These are phyloP conservation scores for Funneliformis caledonium DNA, from an alignment of 371 early-diverging fungal genomes.

Conservation along the genomic window DNA sequence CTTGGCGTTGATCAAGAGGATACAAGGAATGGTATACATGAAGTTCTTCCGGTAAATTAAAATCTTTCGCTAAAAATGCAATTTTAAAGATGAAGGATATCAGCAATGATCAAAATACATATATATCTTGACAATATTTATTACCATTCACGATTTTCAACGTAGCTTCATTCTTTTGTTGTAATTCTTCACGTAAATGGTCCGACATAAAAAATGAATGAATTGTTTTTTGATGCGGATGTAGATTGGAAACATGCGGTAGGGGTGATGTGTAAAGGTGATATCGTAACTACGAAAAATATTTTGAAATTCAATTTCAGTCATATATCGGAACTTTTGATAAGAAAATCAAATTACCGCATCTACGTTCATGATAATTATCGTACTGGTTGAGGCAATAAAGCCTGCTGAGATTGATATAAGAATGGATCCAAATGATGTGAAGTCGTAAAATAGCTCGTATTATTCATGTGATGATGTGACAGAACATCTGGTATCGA, in stretches of 20 bases:
- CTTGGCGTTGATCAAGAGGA: constrained; percentile 60
- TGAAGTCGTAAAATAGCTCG: constrained; percentile 36
- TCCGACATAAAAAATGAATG: constrained; percentile 87
- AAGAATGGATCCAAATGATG: constrained; percentile 16
- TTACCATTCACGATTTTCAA: constrained; percentile 63
- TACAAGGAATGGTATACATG: constrained; percentile 84
- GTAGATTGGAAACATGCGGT: constrained; percentile 72
- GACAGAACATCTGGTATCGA: not conserved
- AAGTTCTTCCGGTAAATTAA: constrained; percentile 71
- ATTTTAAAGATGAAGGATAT: not conserved
- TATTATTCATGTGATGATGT: constrained; percentile 11
- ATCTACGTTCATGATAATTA: constrained; percentile 21
- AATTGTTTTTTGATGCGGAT: constrained; percentile 75
- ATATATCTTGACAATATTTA: not conserved
- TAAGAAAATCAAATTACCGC: not conserved
- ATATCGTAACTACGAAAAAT: constrained; percentile 63
- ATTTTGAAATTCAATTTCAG: constrained; percentile 13
- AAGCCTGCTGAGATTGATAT: constrained; percentile 25
- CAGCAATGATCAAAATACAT: not conserved
- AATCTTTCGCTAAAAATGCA: constrained; percentile 51
- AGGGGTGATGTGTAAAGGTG: constrained; percentile 76
- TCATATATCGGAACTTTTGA: constrained; percentile 9
- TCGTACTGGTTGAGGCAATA: constrained; percentile 31
- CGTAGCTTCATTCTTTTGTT: constrained; percentile 71
- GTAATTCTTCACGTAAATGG: constrained; percentile 75